Conservation (phyloP, 208 protist genomes). For the Strigomonas culicis region DNA sequence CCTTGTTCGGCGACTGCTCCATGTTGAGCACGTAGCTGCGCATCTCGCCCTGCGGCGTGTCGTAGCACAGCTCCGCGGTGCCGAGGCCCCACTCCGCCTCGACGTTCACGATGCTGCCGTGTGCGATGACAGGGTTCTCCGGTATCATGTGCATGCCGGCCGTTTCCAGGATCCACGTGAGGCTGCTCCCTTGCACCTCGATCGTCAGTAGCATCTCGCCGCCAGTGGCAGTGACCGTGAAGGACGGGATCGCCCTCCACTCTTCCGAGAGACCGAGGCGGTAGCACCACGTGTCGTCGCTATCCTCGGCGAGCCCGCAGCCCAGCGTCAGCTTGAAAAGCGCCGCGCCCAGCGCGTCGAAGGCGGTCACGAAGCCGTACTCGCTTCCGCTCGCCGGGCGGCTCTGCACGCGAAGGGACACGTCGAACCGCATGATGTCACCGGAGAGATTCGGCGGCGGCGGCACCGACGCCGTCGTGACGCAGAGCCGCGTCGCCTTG, state of each 20-base stretch:
- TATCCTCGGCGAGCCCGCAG: constrained; percentile 35
- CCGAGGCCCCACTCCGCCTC: constrained; percentile 36
- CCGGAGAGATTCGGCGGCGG: constrained; percentile 52
- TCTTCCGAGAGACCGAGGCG: constrained; percentile 20
- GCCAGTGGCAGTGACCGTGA: constrained; percentile 14
- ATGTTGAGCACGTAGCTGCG: constrained; percentile 45
- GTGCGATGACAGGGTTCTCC: constrained; percentile 18
- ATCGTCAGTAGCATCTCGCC: not conserved
- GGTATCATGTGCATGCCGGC: constrained; percentile 14
- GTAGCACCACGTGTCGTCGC: constrained; percentile 36
- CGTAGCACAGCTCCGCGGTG: constrained; percentile 42
- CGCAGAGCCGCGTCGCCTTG: constrained; percentile 32
- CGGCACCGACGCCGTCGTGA: constrained; percentile 32
- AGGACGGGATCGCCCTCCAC: constrained; percentile 24
- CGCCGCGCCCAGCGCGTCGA: constrained; percentile 36
- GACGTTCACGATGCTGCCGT: constrained; percentile 42
- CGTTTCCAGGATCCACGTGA: constrained; percentile 27
- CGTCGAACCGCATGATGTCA: constrained; percentile 44
- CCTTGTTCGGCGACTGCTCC: constrained; percentile 19
- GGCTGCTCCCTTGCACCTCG: constrained; percentile 7
- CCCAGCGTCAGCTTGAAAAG: constrained; percentile 38
- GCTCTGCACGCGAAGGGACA: constrained; percentile 18
- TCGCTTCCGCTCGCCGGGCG: constrained; percentile 27
- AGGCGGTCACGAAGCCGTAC: constrained; percentile 41
- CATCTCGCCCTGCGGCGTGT: constrained; percentile 39